These are phyloP conservation scores for Tolypocladium capitatum DNA, from an alignment of 2,329 filamentous ascomycete genomes.

Conservation along the genomic window DNA sequence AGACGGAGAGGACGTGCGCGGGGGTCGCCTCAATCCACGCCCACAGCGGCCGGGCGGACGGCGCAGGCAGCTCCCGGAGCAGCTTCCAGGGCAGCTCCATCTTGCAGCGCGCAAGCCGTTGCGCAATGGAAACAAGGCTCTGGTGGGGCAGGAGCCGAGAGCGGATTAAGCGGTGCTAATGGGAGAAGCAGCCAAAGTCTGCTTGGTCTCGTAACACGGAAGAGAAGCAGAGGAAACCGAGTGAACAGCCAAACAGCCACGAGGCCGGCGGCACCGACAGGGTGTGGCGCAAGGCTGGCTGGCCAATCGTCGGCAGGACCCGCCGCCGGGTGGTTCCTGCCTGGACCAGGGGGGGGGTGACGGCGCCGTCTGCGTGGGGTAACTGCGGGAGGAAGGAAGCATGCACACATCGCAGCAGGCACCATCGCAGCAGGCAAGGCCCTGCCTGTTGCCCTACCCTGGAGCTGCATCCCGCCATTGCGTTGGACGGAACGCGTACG, in stretches of 20 bases:
- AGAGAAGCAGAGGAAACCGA: conserved; percentile 1
- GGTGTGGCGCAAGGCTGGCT: not conserved
- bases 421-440: too few species aligned
- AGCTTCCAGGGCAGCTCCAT: conserved; percentile 14
- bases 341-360: not conserved
- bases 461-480: not conserved
- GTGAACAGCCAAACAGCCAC: too few species aligned
- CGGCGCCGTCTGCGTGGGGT: too few species aligned
- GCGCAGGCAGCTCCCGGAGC: conserved; percentile 17
- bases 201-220: not conserved
- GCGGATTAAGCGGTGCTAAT: not conserved
- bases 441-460: not conserved
- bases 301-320: not conserved
- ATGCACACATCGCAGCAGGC: too few species aligned
- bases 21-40: conserved; percentile 24
- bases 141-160: not conserved
- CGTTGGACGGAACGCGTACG: not conserved
- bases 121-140: not conserved
- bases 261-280: too few species aligned
- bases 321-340: not conserved
- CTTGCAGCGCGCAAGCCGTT: not conserved
- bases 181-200: too few species aligned
- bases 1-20: conserved; percentile 22
- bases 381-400: too few species aligned
- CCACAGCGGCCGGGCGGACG: conserved; percentile 21